Conservation (phyloP, 2,329 filamentous ascomycete genomes). For the Neonectria hederae region DNA sequence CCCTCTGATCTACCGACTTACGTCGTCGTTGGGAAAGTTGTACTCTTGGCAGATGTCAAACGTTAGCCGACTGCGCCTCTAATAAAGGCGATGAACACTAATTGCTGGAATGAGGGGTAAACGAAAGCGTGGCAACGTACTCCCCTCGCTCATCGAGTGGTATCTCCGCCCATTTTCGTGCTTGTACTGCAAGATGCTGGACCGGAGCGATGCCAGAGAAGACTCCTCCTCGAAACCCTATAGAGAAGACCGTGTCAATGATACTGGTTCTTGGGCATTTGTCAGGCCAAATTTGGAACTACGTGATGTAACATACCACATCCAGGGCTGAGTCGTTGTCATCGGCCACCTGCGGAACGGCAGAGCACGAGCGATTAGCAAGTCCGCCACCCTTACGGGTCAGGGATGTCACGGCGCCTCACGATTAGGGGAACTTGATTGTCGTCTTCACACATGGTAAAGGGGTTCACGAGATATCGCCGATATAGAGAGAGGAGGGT, state of each 20-base stretch:
- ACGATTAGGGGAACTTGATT: background rate
- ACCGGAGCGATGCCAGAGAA: slow-evolving; percentile 22
- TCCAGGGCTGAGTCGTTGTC: slow-evolving; percentile 14
- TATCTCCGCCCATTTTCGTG: slow-evolving; percentile 42
- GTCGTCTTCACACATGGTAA: background rate
- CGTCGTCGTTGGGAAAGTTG: slow-evolving; percentile 35
- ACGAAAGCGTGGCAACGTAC: slow-evolving; percentile 22
- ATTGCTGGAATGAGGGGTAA: background rate
- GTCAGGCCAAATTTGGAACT: background rate
- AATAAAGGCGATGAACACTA: background rate
- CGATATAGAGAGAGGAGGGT: background rate
- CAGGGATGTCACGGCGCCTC: slow-evolving; percentile 4
- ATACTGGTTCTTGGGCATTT: background rate
- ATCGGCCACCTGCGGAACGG: slow-evolving; percentile 7
- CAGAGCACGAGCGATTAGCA: background rate
- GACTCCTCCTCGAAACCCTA: slow-evolving; percentile 21
- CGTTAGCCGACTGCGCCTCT: background rate
- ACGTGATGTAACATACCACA: slow-evolving; percentile 3
- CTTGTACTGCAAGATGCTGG: slow-evolving; percentile 27
- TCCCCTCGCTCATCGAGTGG: slow-evolving; percentile 41
- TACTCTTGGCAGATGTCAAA: slow-evolving; percentile 31
- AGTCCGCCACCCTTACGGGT: background rate
- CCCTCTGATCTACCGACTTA: slow-evolving; percentile 11
- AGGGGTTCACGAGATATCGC: background rate
- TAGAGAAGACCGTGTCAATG: background rate